Percentiles rank a stretch among this genome's conserved stretches.
These are phyloP conservation scores for Periglandula ipomoeae DNA, from an alignment of 2,329 filamentous ascomycete species.

Conservation along the genomic window DNA sequence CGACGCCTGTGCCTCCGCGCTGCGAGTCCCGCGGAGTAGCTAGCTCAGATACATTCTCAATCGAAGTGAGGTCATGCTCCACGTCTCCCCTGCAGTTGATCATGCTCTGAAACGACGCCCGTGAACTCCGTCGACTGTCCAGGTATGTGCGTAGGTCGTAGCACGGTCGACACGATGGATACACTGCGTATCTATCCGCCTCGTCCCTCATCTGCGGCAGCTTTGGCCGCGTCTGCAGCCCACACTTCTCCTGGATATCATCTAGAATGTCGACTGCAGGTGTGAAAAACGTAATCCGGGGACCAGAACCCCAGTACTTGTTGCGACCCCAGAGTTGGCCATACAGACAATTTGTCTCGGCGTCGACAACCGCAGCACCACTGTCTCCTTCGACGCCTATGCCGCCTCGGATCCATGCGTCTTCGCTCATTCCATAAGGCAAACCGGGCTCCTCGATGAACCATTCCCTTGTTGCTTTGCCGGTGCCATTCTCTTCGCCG, in stretches of 20 bases:
- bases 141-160: slow-evolving; percentile 32
- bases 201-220: slow-evolving; percentile 35
- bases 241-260: slow-evolving; percentile 36
- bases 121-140: slow-evolving; percentile 31
- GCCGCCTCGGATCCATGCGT: too few species aligned
- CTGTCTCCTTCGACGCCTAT: too few species aligned
- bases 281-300: slow-evolving; percentile 33
- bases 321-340: too few species aligned
- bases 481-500: too few species aligned
- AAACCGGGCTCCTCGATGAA: too few species aligned
- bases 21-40: slow-evolving; percentile 30
- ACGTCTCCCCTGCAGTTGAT: slow-evolving; percentile 25
- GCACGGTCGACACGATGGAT: slow-evolving; percentile 31
- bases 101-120: slow-evolving; percentile 33
- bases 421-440: too few species aligned
- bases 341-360: too few species aligned
- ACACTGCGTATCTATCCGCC: slow-evolving; percentile 28
- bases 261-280: slow-evolving; percentile 35
- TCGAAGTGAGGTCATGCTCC: slow-evolving; percentile 31
- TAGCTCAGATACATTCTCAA: slow-evolving; percentile 30
- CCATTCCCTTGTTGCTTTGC: too few species aligned
- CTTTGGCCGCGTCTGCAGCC: slow-evolving; percentile 27
- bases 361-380: too few species aligned
- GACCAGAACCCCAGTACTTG: slow-evolving; percentile 31
- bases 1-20: slow-evolving; percentile 22